Base-by-base conservation (phyloP, 2,329 filamentous ascomycete species). In the Ceratocystis albifundus region DNA sequence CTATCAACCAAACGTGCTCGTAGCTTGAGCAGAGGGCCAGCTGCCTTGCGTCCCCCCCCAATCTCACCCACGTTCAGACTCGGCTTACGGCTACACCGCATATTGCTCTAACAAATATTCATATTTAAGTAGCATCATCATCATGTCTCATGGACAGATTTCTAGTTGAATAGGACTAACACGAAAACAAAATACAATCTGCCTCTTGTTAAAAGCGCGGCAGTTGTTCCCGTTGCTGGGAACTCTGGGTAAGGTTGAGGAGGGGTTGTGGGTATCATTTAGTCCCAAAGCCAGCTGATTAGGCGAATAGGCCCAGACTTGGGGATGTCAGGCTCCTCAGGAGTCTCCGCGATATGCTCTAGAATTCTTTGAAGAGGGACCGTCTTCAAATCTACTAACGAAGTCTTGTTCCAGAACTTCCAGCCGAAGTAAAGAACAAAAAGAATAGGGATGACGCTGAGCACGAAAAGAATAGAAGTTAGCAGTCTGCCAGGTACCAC, bases 331-430 rank as follows among this genome's bases (percentile, higher is more conserved):
- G 32, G 44, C 15, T 64, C 62, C 12, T 67, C 66, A 2, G 66
- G 66, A 25, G 59, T 65, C 41, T 57, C 57, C 30, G 48, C 62
- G 57, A 67, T 65, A 25, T 82, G 79, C 20, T 78, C 75, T 2
- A 86, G 76, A 0, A 82, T 82, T 7, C 80, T 78, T 1, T 74
- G 72, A 0, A 86, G 73, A 0, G 82, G 80, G 46, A 86, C 80
- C 3, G 79, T 76, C 10, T 77, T 74, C 3, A 86, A 73, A 0
- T 78, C 72, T 6, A 82, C 75, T 8, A 83, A 71, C 66, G 80
- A 81, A 0, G 86, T 87, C 69, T 82, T 80, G 72, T 87, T 88
- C 71, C 81, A 75, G 45, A 85, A 73, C 73, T 90, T 89, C 83
- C 86, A 89, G 59, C 83, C 79, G 12, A 80, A 69, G 70, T 82